Evolutionary conservation across 306 rosid genomes (phyloP).

Genomic region (Pterocarpus santalinus): DNA sequence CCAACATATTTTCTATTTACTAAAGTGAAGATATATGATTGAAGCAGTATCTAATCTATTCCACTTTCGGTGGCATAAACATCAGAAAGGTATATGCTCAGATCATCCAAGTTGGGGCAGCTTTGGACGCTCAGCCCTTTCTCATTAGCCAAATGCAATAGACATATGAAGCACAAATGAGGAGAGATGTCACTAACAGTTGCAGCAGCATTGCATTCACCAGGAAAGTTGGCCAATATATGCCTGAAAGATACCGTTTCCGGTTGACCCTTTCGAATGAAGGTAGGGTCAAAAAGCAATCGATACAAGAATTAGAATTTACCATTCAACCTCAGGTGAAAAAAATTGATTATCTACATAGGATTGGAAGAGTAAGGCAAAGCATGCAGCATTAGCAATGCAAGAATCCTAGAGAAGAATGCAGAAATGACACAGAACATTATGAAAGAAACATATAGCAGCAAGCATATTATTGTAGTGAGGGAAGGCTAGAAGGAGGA

Average conservation of each 20-base stretch:
- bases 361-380: not conserved
- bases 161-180: conserved; percentile 94
- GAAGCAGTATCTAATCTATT: conserved; percentile 38
- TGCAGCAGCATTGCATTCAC: conserved; percentile 78
- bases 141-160: conserved; percentile 92
- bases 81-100: conserved; percentile 58
- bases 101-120: conserved; percentile 75
- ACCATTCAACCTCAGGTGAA: conserved; percentile 8
- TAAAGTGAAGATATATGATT: conserved; percentile 14
- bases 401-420: not conserved
- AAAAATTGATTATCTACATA: not conserved
- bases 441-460: conserved; percentile 17
- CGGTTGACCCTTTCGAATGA: conserved; percentile 56
- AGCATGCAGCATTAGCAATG: conserved; percentile 22
- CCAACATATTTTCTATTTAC: conserved; percentile 22
- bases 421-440: conserved; percentile 16
- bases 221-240: conserved; percentile 75
- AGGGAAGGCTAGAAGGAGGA: conserved; percentile 5
- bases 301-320: conserved; percentile 36
- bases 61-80: conserved; percentile 42
- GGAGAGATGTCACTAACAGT: conserved; percentile 81
- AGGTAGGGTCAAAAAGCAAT: conserved; percentile 28
- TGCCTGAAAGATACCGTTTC: conserved; percentile 69
- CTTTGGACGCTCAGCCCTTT: conserved; percentile 80
- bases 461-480: conserved; percentile 32